Evolutionary conservation across 2,329 filamentous ascomycete genomes (phyloP).

Genomic region (Fusarium foetens): DNA sequence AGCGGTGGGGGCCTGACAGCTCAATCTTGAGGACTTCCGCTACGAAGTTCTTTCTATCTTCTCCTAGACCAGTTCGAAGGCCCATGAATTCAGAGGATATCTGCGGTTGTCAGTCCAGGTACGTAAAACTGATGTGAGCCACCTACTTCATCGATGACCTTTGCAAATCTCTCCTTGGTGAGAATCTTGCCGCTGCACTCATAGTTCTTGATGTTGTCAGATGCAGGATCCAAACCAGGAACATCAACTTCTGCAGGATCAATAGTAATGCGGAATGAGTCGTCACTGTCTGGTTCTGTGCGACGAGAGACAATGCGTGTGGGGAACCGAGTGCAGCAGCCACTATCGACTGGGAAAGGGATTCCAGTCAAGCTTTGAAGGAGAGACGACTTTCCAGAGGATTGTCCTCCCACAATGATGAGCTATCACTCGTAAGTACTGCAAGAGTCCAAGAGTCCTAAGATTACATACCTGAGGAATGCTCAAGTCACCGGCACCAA

Average conservation of each 20-base stretch:
- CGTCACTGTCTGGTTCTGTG: constrained; percentile 43
- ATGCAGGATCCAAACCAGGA: constrained; percentile 32
- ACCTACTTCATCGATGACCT: constrained; percentile 47
- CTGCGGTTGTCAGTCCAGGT: constrained; percentile 16
- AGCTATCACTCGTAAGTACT: constrained; percentile 38
- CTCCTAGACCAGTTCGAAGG: constrained; percentile 39
- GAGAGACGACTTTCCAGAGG: constrained; percentile 52
- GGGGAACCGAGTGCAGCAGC: constrained; percentile 52
- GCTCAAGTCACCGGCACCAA: constrained; percentile 46
- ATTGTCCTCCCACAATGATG: constrained; percentile 52
- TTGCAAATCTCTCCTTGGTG: constrained; percentile 43
- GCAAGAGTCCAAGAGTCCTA: rapidly evolving
- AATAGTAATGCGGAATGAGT: constrained; percentile 48
- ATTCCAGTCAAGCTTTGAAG: constrained; percentile 52
- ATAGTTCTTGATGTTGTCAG: constrained; percentile 37
- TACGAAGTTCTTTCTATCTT: constrained; percentile 49
- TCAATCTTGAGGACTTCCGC: constrained; percentile 52
- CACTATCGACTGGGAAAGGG: constrained; percentile 48
- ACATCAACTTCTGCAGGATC: constrained; percentile 41
- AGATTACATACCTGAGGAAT: constrained; percentile 48
- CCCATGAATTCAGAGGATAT: constrained; percentile 47
- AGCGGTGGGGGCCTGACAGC: constrained; percentile 49
- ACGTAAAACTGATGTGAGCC: background rate
- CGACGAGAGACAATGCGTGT: constrained; percentile 52
- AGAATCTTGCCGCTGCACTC: constrained; percentile 37